phyloP scores from a whole-genome alignment of 805 yeast genomes.

The Ogataea kodamae region DNA sequence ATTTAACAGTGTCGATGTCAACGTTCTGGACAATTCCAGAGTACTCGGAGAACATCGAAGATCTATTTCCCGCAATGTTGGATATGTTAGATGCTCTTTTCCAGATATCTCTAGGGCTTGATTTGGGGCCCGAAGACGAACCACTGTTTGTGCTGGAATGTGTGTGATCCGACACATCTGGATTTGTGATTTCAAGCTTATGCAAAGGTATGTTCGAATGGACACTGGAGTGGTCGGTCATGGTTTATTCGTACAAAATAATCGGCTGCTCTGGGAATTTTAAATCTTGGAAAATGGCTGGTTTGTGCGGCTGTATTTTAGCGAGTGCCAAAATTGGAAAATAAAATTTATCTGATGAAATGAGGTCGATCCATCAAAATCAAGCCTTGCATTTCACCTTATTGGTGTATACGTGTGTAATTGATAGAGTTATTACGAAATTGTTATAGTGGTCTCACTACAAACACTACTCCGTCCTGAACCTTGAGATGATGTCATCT shows the following conservation, averaged over 20 bases:
- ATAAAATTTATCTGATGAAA: not conserved
- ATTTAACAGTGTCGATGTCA: slow-evolving; percentile 34
- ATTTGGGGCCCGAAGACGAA: slow-evolving; percentile 1
- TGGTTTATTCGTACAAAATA: too few relatives aligned
- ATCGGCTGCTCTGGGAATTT: too few relatives aligned
- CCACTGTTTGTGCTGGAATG: slow-evolving; percentile 1
- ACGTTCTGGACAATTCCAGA: slow-evolving; percentile 38
- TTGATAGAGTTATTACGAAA: too few relatives aligned
- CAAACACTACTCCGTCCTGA: too few relatives aligned
- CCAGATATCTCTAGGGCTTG: slow-evolving; percentile 2
- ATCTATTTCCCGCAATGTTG: slow-evolving; percentile 25
- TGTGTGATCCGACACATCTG: slow-evolving; percentile 3
- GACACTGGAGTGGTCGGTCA: slow-evolving; percentile 9
- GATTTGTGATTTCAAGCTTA: slow-evolving; percentile 5
- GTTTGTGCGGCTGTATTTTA: slow-evolving; percentile 16
- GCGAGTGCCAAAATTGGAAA: slow-evolving; percentile 7
- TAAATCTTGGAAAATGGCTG: slow-evolving; percentile 15
- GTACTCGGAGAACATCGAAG: slow-evolving; percentile 34
- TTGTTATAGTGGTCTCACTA: too few relatives aligned
- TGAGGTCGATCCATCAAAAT: too few relatives aligned
- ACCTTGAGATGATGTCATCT: too few relatives aligned
- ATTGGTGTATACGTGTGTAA: too few relatives aligned
- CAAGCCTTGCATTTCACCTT: too few relatives aligned
- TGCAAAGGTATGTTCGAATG: slow-evolving; percentile 7
- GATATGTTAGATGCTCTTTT: slow-evolving; percentile 9